A percentile compares a stretch with the other conserved stretches of the same genome.
phyloP scores from a whole-genome alignment of 1,284 basidiomycete genomes.

The Puccinia triticina region DNA sequence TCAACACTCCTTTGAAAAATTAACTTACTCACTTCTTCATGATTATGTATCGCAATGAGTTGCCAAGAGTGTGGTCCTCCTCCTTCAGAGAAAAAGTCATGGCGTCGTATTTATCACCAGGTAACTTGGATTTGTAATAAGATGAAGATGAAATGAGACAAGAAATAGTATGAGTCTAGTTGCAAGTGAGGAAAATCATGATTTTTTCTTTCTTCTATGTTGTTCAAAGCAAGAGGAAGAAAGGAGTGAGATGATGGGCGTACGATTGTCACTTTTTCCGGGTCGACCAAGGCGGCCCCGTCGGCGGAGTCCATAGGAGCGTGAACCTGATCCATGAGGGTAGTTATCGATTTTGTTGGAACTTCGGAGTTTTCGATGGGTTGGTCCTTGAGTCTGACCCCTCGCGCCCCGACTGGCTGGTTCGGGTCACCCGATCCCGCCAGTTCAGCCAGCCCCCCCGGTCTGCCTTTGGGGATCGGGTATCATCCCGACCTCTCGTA shows the following conservation, averaged over 20 bases:
- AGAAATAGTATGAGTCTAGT: neutral
- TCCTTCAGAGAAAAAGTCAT: slow-evolving; percentile 60
- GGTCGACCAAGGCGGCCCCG: neutral
- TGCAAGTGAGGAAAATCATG: neutral
- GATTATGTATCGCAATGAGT: slow-evolving; percentile 60
- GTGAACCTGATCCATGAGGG: slow-evolving; percentile 13
- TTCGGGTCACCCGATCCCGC: too few species aligned
- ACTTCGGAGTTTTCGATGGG: too few species aligned
- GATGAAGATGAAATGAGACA: neutral
- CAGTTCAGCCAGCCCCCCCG: too few species aligned
- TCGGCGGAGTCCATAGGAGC: neutral
- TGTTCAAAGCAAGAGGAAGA: too few species aligned
- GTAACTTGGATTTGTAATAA: slow-evolving; percentile 18
- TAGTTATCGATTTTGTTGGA: too few species aligned
- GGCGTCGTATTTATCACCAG: slow-evolving; percentile 51
- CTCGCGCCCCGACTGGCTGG: too few species aligned
- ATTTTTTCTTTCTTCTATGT: neutral
- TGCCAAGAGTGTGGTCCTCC: slow-evolving; percentile 61
- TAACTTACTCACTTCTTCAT: slow-evolving; percentile 60
- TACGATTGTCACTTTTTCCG: slow-evolving; percentile 49
- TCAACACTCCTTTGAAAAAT: neutral
- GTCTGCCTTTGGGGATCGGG: too few species aligned
- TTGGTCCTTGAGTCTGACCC: too few species aligned
- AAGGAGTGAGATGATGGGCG: neutral
- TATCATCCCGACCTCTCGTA: too few species aligned